Evolutionary conservation across 371 early-diverging fungal species (phyloP).

Genomic region (Syncephalastrum sp.): DNA sequence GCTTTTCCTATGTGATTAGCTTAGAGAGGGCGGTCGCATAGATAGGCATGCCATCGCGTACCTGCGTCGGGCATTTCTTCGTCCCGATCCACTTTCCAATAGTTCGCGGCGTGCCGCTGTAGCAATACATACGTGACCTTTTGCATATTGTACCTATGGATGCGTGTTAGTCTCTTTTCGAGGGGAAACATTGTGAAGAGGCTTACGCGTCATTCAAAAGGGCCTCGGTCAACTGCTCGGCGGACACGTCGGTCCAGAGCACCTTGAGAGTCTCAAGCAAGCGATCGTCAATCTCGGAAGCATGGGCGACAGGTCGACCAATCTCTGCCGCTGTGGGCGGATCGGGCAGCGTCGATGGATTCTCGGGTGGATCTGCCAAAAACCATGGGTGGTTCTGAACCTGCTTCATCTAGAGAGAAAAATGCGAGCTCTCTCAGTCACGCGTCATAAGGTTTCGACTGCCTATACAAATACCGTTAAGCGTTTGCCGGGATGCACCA

Average conservation of each 20-base stretch:
- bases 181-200: not conserved
- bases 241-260: conserved; percentile 42
- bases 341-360: conserved; percentile 34
- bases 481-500: conserved; percentile 39
- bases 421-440: not conserved
- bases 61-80: conserved; percentile 31
- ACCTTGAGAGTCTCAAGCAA: conserved; percentile 44
- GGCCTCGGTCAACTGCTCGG: conserved; percentile 32
- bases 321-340: conserved; percentile 42
- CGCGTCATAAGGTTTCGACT: not conserved
- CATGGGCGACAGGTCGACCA: conserved; percentile 30
- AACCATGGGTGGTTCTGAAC: conserved; percentile 49
- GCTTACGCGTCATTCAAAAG: conserved; percentile 43
- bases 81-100: conserved; percentile 45
- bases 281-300: conserved; percentile 42
- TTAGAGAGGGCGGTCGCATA: no score
- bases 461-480: conserved; percentile 29
- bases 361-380: conserved; percentile 27
- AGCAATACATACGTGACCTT: conserved; percentile 50
- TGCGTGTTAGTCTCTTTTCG: not conserved
- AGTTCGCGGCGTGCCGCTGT: conserved; percentile 42
- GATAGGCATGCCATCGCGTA: not conserved
- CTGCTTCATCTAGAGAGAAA: conserved; percentile 33
- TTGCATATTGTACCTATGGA: conserved; percentile 50
- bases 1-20: no score